A percentile compares a stretch with the other conserved stretches of the same genome.
These are phyloP conservation scores for Oidium heveae DNA, from an alignment of 2,329 filamentous ascomycete genomes.

Conservation along the genomic window DNA sequence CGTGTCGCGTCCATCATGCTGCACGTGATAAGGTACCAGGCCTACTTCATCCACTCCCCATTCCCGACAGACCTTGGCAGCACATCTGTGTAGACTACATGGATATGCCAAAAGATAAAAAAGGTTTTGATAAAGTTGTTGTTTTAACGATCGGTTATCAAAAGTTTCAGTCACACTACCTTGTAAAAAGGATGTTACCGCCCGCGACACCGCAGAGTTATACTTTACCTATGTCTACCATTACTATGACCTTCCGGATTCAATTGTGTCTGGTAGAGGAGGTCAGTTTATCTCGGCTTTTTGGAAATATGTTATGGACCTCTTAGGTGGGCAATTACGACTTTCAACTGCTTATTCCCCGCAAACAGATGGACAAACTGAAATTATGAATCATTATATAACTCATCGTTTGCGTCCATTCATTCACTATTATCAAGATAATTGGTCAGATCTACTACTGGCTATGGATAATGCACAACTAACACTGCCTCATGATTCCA, in stretches of 20 bases:
- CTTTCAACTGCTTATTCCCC: neutral
- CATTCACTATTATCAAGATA: neutral
- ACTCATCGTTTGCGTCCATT: neutral
- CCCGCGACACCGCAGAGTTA: neutral
- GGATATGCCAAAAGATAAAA: neutral
- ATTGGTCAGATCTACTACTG: neutral
- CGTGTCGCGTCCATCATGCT: too few species aligned
- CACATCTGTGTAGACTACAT: constrained; percentile 1
- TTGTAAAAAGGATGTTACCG: neutral
- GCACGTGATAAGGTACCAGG: too few species aligned
- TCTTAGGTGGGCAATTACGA: neutral
- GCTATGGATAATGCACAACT: neutral
- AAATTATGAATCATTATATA: neutral
- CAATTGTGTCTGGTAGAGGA: too few species aligned
- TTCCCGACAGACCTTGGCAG: neutral
- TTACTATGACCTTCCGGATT: neutral
- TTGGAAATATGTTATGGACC: neutral
- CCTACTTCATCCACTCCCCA: too few species aligned
- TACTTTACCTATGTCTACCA: neutral
- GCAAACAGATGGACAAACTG: neutral
- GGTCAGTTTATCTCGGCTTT: neutral
- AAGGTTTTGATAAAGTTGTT: neutral
- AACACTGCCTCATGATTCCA: neutral
- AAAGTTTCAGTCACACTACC: neutral
- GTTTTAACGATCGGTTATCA: neutral